Percentiles rank a stretch among this genome's conserved stretches.
These are phyloP conservation scores for Coemansia sp. DNA, from an alignment of 192 early-diverging fungal genomes.

Conservation along the genomic window DNA sequence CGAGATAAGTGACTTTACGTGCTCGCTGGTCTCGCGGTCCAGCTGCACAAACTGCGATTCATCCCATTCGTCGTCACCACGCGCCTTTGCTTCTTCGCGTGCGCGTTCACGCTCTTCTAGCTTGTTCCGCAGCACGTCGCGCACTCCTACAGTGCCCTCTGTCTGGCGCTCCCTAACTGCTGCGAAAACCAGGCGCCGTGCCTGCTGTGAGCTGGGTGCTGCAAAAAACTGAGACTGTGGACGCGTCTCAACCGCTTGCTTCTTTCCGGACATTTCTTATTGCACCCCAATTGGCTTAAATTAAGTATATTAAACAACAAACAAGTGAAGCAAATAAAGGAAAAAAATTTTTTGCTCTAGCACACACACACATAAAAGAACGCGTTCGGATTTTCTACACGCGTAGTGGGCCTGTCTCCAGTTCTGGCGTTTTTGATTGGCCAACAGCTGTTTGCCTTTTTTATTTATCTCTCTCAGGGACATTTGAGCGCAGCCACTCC, in stretches of 20 bases:
- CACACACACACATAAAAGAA: neutral
- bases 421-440: no score
- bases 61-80: slow-evolving; percentile 52
- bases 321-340: neutral
- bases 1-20: slow-evolving; percentile 55
- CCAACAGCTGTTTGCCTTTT: neutral
- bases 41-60: slow-evolving; percentile 54
- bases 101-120: slow-evolving; percentile 24
- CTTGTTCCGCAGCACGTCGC: slow-evolving; percentile 50
- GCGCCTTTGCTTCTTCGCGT: slow-evolving; percentile 34
- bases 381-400: no score
- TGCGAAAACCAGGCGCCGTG: neutral
- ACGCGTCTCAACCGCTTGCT: slow-evolving; percentile 26
- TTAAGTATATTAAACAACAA: slow-evolving; percentile 2
- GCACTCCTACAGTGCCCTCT: slow-evolving; percentile 29
- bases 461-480: neutral
- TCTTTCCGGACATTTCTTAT: slow-evolving; percentile 41
- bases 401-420: no score
- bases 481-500: neutral
- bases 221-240: slow-evolving; percentile 53
- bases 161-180: neutral
- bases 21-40: slow-evolving; percentile 54
- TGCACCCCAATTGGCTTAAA: neutral
- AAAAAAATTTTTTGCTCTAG: neutral
- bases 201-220: slow-evolving; percentile 9